These are phyloP conservation scores for Hypoxylon sp. DNA, from an alignment of 2,329 filamentous ascomycete genomes.

Conservation along the genomic window DNA sequence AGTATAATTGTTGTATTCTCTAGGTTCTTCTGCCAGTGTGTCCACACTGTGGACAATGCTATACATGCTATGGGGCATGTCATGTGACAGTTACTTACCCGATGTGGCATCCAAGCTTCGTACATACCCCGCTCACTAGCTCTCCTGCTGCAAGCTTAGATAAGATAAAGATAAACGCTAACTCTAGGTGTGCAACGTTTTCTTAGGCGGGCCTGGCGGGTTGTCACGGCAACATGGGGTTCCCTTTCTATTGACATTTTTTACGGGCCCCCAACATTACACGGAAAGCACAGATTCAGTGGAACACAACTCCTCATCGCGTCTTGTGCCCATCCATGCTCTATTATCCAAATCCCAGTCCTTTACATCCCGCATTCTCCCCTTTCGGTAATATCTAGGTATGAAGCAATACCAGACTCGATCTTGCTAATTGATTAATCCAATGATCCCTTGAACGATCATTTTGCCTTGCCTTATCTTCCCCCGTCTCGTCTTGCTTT, in stretches of 20 bases:
- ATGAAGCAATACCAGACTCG: constrained; percentile 22
- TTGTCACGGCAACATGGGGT: constrained; percentile 45
- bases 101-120: constrained; percentile 9
- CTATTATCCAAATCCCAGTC: constrained; percentile 14
- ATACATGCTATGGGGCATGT: too few species aligned
- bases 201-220: constrained; percentile 16
- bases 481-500: constrained; percentile 2
- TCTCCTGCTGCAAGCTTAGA: not conserved
- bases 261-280: constrained; percentile 18
- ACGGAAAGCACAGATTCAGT: constrained; percentile 16
- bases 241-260: constrained; percentile 45
- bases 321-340: constrained; percentile 20
- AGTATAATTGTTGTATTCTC: too few species aligned
- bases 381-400: not conserved
- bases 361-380: constrained; percentile 26
- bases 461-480: not conserved
- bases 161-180: not conserved
- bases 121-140: constrained; percentile 20
- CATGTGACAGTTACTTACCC: too few species aligned
- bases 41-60: too few species aligned
- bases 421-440: constrained; percentile 20
- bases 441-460: constrained; percentile 8
- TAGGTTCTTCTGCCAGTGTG: too few species aligned
- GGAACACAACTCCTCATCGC: constrained; percentile 27
- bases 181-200: not conserved